phyloP scores from a whole-genome alignment of 108 stramenopile genomes.

The Skeletonema costatum region DNA sequence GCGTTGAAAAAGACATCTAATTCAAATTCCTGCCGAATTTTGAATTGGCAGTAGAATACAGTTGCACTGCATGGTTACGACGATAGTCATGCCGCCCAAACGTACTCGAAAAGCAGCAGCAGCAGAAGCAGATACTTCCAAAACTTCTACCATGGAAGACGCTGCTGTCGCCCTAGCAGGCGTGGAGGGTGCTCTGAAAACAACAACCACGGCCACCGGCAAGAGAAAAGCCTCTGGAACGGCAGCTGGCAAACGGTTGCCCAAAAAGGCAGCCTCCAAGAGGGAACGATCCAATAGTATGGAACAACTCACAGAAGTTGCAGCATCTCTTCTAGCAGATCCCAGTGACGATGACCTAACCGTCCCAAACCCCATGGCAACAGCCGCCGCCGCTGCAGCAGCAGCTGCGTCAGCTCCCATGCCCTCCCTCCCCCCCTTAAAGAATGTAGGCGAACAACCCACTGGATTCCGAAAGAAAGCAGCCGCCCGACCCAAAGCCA shows the following conservation, averaged over 20 bases:
- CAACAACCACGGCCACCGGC: conserved; percentile 5
- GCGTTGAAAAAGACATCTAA: background rate
- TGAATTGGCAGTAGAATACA: background rate
- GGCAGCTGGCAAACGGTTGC: background rate
- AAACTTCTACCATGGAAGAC: conserved; percentile 31
- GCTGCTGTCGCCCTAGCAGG: conserved; percentile 35
- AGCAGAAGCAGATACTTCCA: background rate
- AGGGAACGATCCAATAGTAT: conserved; percentile 30
- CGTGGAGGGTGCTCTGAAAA: conserved; percentile 37
- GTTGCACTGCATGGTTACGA: background rate
- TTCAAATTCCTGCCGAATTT: background rate
- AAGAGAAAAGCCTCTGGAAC: conserved; percentile 5
- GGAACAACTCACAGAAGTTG: conserved; percentile 34
- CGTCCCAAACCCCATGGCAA: conserved; percentile 15
- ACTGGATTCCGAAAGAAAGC: conserved; percentile 17
- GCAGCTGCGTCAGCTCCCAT: background rate
- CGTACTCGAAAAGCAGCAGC: conserved; percentile 16
- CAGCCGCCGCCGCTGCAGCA: background rate
- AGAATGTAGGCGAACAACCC: background rate
- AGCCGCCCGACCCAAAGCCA: background rate
- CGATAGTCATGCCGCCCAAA: conserved; percentile 11
- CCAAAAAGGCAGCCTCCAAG: background rate
- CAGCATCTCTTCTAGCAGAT: conserved; percentile 31
- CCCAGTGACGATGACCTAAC: conserved; percentile 18
- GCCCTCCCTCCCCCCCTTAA: background rate